Evolutionary conservation across 495 filamentous ascomycete genomes (phyloP).

Genomic region (Penicillium manginii): DNA sequence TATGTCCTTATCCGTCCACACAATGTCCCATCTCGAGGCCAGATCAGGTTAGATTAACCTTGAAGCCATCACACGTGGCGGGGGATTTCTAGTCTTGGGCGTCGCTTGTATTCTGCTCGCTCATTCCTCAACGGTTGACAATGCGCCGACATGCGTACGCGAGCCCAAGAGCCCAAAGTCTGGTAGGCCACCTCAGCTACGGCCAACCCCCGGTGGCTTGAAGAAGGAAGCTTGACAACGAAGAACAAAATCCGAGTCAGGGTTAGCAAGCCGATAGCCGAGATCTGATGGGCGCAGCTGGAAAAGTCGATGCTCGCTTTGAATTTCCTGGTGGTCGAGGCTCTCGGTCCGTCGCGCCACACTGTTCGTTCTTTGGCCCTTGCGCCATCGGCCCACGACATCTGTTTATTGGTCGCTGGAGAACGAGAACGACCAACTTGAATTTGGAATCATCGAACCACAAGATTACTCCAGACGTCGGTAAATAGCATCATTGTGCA

Average conservation of each 20-base stretch:
- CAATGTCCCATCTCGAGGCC: too few species aligned
- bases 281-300: background rate
- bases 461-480: too few species aligned
- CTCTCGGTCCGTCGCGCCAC: background rate
- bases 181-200: background rate
- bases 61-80: too few species aligned
- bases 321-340: background rate
- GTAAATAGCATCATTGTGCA: background rate
- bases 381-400: background rate
- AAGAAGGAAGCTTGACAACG: background rate
- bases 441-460: background rate
- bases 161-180: too few species aligned
- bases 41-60: too few species aligned
- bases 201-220: background rate
- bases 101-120: too few species aligned
- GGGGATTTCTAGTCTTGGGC: too few species aligned
- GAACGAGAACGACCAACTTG: background rate
- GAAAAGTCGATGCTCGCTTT: background rate
- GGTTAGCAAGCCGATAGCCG: background rate
- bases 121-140: too few species aligned
- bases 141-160: too few species aligned
- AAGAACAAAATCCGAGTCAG: background rate
- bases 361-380: background rate
- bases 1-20: too few species aligned
- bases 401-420: background rate